Percentiles rank a stretch among this genome's conserved stretches.
Evolutionary conservation across 2,329 filamentous ascomycete species (phyloP).

Genomic region (Lachnellula subtilissima): DNA sequence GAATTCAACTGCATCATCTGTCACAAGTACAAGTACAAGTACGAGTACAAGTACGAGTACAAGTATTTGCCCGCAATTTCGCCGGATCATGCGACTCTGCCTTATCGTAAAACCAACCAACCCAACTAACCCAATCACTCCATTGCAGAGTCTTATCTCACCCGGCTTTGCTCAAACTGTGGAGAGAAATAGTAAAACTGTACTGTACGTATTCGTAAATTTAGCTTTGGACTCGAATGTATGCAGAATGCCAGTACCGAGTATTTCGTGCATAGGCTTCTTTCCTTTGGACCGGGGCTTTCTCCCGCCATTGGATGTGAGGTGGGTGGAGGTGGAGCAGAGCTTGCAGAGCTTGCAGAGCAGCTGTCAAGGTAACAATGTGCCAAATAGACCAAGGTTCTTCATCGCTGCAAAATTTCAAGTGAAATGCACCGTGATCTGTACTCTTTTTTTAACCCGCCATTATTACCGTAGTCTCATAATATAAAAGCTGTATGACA

Average conservation of each 20-base stretch:
- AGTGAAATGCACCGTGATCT: not conserved
- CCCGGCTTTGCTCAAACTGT: too few relatives aligned
- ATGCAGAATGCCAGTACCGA: too few relatives aligned
- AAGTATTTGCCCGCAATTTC: not conserved
- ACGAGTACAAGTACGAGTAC: too few relatives aligned
- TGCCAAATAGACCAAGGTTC: not conserved
- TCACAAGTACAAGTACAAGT: not conserved
- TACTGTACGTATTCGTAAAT: too few relatives aligned
- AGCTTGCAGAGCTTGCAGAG: not conserved
- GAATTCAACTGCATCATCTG: not conserved
- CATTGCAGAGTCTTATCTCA: too few relatives aligned
- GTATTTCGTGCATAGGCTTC: not conserved
- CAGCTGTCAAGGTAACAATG: not conserved
- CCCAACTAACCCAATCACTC: too few relatives aligned
- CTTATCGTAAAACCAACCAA: not conserved
- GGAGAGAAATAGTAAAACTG: too few relatives aligned
- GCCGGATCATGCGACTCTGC: not conserved
- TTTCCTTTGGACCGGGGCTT: not conserved
- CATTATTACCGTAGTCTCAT: not conserved
- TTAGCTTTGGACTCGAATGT: too few relatives aligned
- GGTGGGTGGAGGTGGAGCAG: too few relatives aligned
- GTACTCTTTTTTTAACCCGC: not conserved
- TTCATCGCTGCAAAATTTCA: not conserved
- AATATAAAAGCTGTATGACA: not conserved
- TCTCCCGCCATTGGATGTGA: not conserved